Conservation (phyloP, 805 yeast species). For the Candida sphagnicola region DNA sequence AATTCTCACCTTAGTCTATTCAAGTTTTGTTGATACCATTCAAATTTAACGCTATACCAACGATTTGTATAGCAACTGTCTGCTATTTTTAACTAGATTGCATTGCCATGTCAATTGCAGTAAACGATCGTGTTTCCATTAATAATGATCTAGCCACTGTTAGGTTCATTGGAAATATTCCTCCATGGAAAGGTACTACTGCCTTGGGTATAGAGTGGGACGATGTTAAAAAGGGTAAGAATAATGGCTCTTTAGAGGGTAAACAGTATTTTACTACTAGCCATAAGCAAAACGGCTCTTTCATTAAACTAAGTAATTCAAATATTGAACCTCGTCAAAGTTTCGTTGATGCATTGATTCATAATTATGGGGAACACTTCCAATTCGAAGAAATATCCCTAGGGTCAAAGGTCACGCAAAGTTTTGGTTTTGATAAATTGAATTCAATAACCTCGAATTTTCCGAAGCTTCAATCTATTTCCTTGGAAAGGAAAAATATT, state of each 20-base stretch:
- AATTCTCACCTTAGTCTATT: too few species aligned
- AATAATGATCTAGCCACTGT: constrained; percentile 57
- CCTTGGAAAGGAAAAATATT: constrained; percentile 46
- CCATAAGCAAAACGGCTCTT: constrained; percentile 55
- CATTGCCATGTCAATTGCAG: too few species aligned
- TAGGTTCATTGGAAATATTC: constrained; percentile 54
- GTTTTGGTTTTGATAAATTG: constrained; percentile 62
- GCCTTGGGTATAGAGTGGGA: constrained; percentile 93
- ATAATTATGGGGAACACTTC: constrained; percentile 20
- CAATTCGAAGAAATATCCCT: constrained; percentile 34
- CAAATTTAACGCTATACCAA: too few species aligned
- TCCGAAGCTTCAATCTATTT: constrained; percentile 39
- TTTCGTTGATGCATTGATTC: constrained; percentile 47
- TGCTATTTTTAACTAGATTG: too few species aligned
- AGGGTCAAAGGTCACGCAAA: constrained; percentile 57
- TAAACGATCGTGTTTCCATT: constrained; percentile 20
- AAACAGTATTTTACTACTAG: constrained; percentile 46
- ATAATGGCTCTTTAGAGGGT: constrained; percentile 59
- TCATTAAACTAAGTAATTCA: constrained; percentile 45
- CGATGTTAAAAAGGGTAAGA: constrained; percentile 60
- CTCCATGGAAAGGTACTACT: constrained; percentile 52
- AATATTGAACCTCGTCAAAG: constrained; percentile 23
- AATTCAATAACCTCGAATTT: constrained; percentile 47
- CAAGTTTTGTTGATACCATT: too few species aligned
- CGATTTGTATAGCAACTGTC: too few species aligned